Base-by-base conservation (phyloP, 2,329 filamentous ascomycete genomes). In the Aspergillus udagawae region DNA sequence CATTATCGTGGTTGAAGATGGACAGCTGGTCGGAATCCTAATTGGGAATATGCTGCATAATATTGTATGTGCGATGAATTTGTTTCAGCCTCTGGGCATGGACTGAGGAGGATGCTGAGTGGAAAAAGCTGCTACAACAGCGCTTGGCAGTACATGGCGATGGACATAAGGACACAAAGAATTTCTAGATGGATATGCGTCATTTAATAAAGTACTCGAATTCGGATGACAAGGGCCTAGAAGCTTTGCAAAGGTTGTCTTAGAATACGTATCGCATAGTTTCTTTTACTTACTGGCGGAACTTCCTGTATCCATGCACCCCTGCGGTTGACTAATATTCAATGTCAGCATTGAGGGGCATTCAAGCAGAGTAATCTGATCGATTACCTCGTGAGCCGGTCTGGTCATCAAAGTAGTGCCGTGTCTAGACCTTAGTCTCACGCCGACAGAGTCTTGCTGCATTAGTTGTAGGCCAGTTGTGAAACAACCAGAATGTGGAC, bases 51-150 rank as follows among this genome's bases (percentile, higher is more conserved):
- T 52, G 65, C 70, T 32, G 69, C 67, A 17, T 71, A 63, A 50
- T 68, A 63, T 20, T 66, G 67, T 35, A 49, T 67, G 6, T 66
- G 63, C 60, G 69, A 69, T 58, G 67, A 73, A 49, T 73, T 80
- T 77, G 58, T 67, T 28, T 63, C 59, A 12, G 64, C 65, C 5
- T 63, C 65, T 66, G 57, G 32, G 63, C 56, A 14, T 64, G 59
- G 27, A 62, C 60, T 20, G 57, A 59, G 9, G 52, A 56, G 45
- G 66, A 70, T 59, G 52, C 52, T 5, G 63, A 69, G 38, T 70
- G 59, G 65, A 66, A 64, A 35, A 62, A 12, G 27, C n/a, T 67
- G 35, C 58, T 70, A 6, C 57, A 51, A 41, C 55, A 61, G 49
- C 62, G 63, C 3, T 52, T 67, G n/a, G 49, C 41, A 8, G 51